A percentile compares a stretch with the other conserved stretches of the same genome.
These are phyloP conservation scores for Drechslerella coelobrocha DNA, from an alignment of 2,329 filamentous ascomycete species.

Conservation along the genomic window DNA sequence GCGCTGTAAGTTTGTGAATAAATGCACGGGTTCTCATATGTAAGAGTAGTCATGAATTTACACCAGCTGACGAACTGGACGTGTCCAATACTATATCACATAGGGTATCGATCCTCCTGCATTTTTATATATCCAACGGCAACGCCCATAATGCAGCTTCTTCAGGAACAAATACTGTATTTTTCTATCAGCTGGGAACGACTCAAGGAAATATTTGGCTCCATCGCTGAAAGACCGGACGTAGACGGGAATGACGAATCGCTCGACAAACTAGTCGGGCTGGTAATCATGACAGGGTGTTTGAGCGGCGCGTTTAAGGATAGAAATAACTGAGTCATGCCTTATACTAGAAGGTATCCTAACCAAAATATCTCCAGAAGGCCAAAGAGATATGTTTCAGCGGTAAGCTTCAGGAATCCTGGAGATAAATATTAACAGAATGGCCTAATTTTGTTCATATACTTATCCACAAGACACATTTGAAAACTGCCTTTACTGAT, in stretches of 20 bases:
- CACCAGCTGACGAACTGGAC: too few species aligned
- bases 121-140: slow-evolving; percentile 16
- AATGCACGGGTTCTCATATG: not conserved
- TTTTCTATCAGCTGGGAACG: not conserved
- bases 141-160: not conserved
- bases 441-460: too few species aligned
- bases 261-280: too few species aligned
- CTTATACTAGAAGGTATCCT: too few species aligned
- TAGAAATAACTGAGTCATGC: too few species aligned
- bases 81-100: too few species aligned
- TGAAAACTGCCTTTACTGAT: too few species aligned
- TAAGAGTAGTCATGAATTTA: not conserved
- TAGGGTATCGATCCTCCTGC: slow-evolving; percentile 16
- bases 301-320: not conserved
- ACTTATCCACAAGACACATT: too few species aligned
- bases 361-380: too few species aligned
- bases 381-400: too few species aligned
- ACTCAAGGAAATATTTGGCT: not conserved
- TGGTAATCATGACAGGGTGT: slow-evolving; percentile 9
- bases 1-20: not conserved
- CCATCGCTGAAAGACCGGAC: not conserved
- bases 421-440: too few species aligned
- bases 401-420: too few species aligned
- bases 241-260: not conserved
- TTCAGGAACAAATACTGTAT: not conserved